Evolutionary conservation across 2,329 filamentous ascomycete genomes (phyloP).

Genomic region (Aspergillus udagawae): DNA sequence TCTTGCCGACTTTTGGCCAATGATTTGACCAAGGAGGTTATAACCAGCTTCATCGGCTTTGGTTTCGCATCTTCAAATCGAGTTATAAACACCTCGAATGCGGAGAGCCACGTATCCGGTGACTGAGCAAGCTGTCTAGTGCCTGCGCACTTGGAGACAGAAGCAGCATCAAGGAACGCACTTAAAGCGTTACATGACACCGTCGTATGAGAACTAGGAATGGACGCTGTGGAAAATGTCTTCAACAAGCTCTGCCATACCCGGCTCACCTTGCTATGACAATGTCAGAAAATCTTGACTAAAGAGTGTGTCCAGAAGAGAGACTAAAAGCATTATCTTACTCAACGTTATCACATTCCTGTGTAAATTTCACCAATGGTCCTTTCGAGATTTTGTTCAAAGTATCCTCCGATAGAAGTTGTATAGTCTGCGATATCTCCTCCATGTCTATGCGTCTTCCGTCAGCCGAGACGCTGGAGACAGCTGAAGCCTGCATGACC

Average conservation of each 20-base stretch:
- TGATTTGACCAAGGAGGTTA: constrained; percentile 37
- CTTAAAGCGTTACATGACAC: constrained; percentile 44
- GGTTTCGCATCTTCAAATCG: constrained; percentile 41
- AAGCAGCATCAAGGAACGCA: constrained; percentile 39
- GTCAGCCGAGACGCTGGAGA: constrained; percentile 10
- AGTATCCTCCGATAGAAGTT: constrained; percentile 32
- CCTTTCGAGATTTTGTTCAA: constrained; percentile 34
- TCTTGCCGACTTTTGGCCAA: constrained; percentile 26
- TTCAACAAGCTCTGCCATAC: constrained; percentile 39
- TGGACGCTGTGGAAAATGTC: constrained; percentile 37
- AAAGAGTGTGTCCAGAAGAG: background rate
- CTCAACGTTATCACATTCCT: constrained; percentile 28
- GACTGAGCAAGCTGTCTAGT: constrained; percentile 33
- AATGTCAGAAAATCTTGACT: constrained; percentile 7
- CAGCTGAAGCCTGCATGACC: constrained; percentile 14
- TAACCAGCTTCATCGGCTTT: constrained; percentile 44
- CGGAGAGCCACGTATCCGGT: constrained; percentile 34
- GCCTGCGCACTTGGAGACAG: constrained; percentile 25
- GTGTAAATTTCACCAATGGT: constrained; percentile 30
- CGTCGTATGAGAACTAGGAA: constrained; percentile 38
- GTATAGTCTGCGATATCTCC: constrained; percentile 29
- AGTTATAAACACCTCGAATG: constrained; percentile 38
- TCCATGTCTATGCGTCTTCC: constrained; percentile 23
- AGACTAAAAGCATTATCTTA: constrained; percentile 18
- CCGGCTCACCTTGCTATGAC: constrained; percentile 26